phyloP scores from a whole-genome alignment of 441 rosid species.

The Lepidium campestre region DNA sequence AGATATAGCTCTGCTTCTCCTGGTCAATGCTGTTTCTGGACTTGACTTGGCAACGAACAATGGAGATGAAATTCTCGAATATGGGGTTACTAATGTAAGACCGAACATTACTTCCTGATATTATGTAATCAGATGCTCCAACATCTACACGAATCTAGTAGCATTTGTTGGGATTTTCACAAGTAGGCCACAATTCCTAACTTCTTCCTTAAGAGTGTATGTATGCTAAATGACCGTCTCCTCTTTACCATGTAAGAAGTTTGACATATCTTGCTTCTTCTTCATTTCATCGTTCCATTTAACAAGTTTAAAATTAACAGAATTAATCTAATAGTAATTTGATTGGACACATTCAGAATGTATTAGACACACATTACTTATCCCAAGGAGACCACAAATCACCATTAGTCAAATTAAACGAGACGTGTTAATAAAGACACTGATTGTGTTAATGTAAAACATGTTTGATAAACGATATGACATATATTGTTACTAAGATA shows the following conservation, averaged over 20 bases:
- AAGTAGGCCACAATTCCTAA: background rate
- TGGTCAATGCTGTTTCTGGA: conserved; percentile 4
- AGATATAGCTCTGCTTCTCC: background rate
- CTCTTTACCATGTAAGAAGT: background rate
- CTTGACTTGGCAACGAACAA: background rate
- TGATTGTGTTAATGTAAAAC: background rate
- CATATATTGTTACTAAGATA: background rate
- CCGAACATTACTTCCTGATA: background rate
- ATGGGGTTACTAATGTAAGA: conserved; percentile 2
- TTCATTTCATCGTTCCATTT: background rate
- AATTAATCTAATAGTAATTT: too few species aligned
- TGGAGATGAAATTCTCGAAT: conserved; percentile 18
- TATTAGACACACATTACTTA: too few species aligned
- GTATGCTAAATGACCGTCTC: conserved; percentile 2
- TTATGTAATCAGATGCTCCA: background rate
- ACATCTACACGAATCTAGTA: background rate
- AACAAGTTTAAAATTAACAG: background rate
- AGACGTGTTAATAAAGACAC: background rate
- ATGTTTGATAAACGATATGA: background rate
- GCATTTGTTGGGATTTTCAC: background rate
- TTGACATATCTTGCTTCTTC: background rate
- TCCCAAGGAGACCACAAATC: background rate
- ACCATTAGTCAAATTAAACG: background rate
- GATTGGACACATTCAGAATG: background rate
- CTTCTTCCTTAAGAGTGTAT: background rate